Evolutionary conservation across 2,329 filamentous ascomycete species (phyloP).

Genomic region (Colletotrichum spaethianum): DNA sequence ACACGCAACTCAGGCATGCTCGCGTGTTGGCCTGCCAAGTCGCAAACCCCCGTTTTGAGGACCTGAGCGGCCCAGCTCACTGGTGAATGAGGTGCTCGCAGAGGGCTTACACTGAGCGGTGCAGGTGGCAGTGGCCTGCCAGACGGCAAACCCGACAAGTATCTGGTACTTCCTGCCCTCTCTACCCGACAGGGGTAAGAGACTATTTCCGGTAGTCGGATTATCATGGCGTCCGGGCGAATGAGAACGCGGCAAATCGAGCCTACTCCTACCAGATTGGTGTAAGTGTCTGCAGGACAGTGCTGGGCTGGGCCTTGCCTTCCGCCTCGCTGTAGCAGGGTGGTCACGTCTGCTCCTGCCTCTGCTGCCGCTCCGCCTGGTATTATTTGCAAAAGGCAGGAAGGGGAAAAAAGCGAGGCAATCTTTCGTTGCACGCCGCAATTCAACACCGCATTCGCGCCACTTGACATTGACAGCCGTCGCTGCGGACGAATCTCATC

Average conservation of each 20-base stretch:
- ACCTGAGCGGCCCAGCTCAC: constrained; percentile 29
- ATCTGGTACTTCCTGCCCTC: constrained; percentile 19
- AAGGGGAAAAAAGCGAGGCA: constrained; percentile 38
- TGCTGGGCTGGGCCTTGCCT: constrained; percentile 42
- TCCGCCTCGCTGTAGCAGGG: constrained; percentile 41
- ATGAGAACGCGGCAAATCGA: constrained; percentile 42
- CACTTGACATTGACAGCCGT: constrained; percentile 26
- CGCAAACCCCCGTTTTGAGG: constrained; percentile 30
- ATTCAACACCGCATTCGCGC: constrained; percentile 29
- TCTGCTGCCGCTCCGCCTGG: constrained; percentile 36
- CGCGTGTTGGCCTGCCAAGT: constrained; percentile 39
- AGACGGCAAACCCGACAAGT: constrained; percentile 25
- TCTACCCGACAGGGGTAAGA: constrained; percentile 24
- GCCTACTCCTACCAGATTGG: constrained; percentile 46
- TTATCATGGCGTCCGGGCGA: constrained; percentile 49
- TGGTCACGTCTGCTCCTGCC: constrained; percentile 41
- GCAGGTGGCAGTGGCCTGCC: constrained; percentile 9
- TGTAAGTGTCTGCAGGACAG: constrained; percentile 44
- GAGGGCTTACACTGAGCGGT: constrained; percentile 30
- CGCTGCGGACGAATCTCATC: constrained; percentile 23
- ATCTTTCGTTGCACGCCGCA: constrained; percentile 31
- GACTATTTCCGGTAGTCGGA: constrained; percentile 46
- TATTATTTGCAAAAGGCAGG: constrained; percentile 42
- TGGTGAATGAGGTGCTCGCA: background rate
- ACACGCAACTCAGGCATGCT: constrained; percentile 29